phyloP scores from a whole-genome alignment of 1,139 yeast genomes.

The Sugiyamaella neomexicana region DNA sequence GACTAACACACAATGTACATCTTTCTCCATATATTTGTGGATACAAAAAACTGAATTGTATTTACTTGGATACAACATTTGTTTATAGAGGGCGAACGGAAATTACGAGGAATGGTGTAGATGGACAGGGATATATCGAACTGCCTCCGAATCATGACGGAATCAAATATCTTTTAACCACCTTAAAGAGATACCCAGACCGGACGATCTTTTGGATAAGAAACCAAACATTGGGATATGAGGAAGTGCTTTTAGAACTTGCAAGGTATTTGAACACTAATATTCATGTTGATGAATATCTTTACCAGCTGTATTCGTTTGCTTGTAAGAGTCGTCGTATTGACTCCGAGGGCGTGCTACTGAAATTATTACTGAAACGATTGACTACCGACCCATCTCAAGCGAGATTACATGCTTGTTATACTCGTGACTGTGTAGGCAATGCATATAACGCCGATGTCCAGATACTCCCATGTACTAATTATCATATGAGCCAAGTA shows the following conservation, averaged over 20 bases:
- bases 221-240: constrained; percentile 55
- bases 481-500: background rate
- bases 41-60: constrained; percentile 43
- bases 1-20: constrained; percentile 44
- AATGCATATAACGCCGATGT: background rate
- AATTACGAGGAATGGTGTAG: background rate
- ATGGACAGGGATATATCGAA: constrained; percentile 39
- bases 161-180: constrained; percentile 40
- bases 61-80: constrained; percentile 61
- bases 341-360: constrained; percentile 4
- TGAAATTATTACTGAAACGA: constrained; percentile 12
- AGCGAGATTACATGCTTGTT: constrained; percentile 43
- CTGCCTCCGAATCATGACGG: constrained; percentile 50
- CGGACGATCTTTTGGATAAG: constrained; percentile 47
- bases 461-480: background rate
- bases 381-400: constrained; percentile 29
- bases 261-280: constrained; percentile 40
- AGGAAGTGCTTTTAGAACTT: constrained; percentile 53
- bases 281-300: constrained; percentile 42
- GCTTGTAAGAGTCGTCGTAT: constrained; percentile 1
- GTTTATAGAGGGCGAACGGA: constrained; percentile 44
- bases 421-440: constrained; percentile 18
- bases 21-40: constrained; percentile 50
- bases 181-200: constrained; percentile 48
- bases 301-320: constrained; percentile 25